Conservation (phyloP, 768 basidiomycete genomes). For the Mycena olivaceomarginata region DNA sequence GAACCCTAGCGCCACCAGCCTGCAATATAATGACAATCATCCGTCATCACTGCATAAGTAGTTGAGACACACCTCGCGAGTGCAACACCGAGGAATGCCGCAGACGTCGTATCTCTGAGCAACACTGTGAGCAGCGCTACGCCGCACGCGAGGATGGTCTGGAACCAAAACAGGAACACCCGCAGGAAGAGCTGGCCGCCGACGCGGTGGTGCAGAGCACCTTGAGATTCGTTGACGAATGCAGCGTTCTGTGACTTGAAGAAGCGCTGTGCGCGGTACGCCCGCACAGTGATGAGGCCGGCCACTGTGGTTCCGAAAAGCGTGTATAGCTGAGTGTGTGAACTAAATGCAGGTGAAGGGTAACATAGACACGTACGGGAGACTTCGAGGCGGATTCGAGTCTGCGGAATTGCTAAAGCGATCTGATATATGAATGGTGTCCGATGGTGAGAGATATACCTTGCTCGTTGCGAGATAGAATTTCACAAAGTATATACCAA, state of each 20-base stretch:
- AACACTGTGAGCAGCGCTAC: slow-evolving; percentile 29
- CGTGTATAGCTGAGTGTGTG: slow-evolving; percentile 25
- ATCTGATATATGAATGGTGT: neutral
- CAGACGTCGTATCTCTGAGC: slow-evolving; percentile 27
- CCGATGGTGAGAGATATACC: slow-evolving; percentile 4
- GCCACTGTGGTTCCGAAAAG: slow-evolving; percentile 34
- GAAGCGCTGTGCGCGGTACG: slow-evolving; percentile 17
- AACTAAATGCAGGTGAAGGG: neutral
- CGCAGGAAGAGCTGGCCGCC: slow-evolving; percentile 31
- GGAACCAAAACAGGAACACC: slow-evolving; percentile 38
- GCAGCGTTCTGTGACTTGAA: slow-evolving; percentile 31
- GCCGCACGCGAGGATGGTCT: slow-evolving; percentile 30
- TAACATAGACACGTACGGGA: slow-evolving; percentile 10
- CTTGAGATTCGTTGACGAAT: slow-evolving; percentile 37
- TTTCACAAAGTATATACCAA: slow-evolving; percentile 15
- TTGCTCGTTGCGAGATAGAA: slow-evolving; percentile 41
- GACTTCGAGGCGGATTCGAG: slow-evolving; percentile 36
- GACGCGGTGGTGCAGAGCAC: slow-evolving; percentile 32
- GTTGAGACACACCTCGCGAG: slow-evolving; percentile 14
- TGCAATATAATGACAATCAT: neutral
- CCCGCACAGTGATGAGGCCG: slow-evolving; percentile 30
- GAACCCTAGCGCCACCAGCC: slow-evolving; percentile 27
- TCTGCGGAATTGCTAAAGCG: slow-evolving; percentile 35
- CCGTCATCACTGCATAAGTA: neutral
- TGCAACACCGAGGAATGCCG: slow-evolving; percentile 32